Percentiles rank a stretch among this genome's conserved stretches.
phyloP scores from a whole-genome alignment of 192 early-diverging fungal species.

The Funneliformis geosporum region DNA sequence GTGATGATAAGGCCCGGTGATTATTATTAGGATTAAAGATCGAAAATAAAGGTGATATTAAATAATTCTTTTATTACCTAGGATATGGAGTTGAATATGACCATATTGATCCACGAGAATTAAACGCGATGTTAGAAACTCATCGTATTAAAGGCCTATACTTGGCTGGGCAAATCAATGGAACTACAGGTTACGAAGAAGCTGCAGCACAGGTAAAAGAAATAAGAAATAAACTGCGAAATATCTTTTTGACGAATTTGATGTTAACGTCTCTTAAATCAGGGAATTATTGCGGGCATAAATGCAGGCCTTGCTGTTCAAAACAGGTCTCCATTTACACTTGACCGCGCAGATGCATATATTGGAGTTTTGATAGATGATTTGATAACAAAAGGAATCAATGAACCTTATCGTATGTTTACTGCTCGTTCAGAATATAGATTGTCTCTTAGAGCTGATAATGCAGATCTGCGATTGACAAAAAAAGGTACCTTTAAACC shows the following conservation, averaged over 20 bases:
- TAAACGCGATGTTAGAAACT: conserved; percentile 74
- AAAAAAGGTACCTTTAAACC: conserved; percentile 51
- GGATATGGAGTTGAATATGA: conserved; percentile 89
- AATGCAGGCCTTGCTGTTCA: conserved; percentile 69
- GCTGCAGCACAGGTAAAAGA: conserved; percentile 66
- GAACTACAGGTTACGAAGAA: conserved; percentile 86
- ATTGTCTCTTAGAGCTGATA: conserved; percentile 73
- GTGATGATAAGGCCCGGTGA: conserved; percentile 66
- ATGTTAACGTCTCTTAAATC: background rate
- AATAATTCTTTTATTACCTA: conserved; percentile 18
- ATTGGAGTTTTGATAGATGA: conserved; percentile 84
- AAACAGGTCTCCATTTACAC: conserved; percentile 56
- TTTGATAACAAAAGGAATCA: conserved; percentile 77
- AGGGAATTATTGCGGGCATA: conserved; percentile 73
- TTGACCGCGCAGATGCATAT: conserved; percentile 78
- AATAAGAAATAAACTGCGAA: background rate
- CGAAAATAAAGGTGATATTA: background rate
- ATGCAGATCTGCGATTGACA: conserved; percentile 76
- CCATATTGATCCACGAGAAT: conserved; percentile 80
- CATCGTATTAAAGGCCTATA: conserved; percentile 75
- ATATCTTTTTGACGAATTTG: background rate
- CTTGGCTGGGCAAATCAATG: conserved; percentile 85
- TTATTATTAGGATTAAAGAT: background rate
- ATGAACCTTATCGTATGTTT: conserved; percentile 83
- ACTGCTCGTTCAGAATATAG: conserved; percentile 83